These are phyloP conservation scores for Candida pseudoviswanathii DNA, from an alignment of 1,139 yeast genomes.

Conservation along the genomic window DNA sequence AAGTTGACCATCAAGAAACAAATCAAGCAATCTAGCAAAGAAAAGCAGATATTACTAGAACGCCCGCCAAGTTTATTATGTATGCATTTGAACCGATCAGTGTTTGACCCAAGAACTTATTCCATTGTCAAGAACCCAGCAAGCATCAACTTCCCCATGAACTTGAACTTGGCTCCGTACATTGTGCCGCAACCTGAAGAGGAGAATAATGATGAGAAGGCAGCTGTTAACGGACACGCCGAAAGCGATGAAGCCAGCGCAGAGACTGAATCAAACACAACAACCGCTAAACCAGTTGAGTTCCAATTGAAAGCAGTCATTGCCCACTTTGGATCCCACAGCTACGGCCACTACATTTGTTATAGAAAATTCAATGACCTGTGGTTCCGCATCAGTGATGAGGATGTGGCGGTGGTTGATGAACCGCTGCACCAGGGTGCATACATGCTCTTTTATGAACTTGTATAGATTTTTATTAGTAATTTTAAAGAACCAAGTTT, in stretches of 20 bases:
- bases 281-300: constrained; percentile 29
- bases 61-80: constrained; percentile 85
- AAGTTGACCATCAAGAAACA: constrained; percentile 73
- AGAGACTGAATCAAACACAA: constrained; percentile 6
- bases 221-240: constrained; percentile 8
- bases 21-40: constrained; percentile 74
- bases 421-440: constrained; percentile 86
- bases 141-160: constrained; percentile 72
- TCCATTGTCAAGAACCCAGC: constrained; percentile 83
- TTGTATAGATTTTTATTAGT: too few species aligned
- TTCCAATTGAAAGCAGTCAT: constrained; percentile 83
- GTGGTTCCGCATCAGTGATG: constrained; percentile 97
- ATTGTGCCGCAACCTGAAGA: constrained; percentile 51
- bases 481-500: too few species aligned
- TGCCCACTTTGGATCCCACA: constrained; percentile 91
- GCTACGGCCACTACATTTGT: constrained; percentile 92
- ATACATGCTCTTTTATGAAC: constrained; percentile 87
- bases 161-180: constrained; percentile 65
- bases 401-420: constrained; percentile 75
- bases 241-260: constrained; percentile 9
- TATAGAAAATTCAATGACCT: constrained; percentile 76
- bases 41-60: constrained; percentile 77
- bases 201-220: constrained; percentile 8
- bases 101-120: constrained; percentile 84
- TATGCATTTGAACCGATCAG: constrained; percentile 88